Base-by-base conservation (phyloP, 2,329 filamentous ascomycete species). In the Lasiodiplodia sp. region DNA sequence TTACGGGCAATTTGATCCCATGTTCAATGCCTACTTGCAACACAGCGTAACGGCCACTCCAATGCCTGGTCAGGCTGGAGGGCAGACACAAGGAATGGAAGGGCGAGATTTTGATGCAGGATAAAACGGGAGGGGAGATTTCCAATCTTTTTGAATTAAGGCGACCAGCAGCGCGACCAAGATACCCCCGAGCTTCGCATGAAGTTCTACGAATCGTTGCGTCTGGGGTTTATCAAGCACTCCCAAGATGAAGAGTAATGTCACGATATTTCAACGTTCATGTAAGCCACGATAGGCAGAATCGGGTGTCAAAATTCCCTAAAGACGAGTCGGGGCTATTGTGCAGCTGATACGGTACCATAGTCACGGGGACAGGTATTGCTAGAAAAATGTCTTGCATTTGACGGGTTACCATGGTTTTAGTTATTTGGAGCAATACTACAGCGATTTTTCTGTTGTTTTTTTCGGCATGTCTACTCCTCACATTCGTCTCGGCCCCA, bases 1-100 rank as follows among this genome's bases (percentile, higher is more conserved):
- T 38, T 83, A 83, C 68, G 80, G 81, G 11, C 60, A 64, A 11
- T 64, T 64, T 14, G 60, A 64, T 31, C 60, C 60, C n/a, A 64
- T 64, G 44, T 64, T 64, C 60, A 64, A 64, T 47, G 60, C 60
- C 12, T 64, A 64, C 60, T 21, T 64, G 14, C 60, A 52, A 34
- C 60, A 64, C 14, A 64, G 21, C n/a, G 60, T 64, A 11, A 37
- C 47, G 14, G 60, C 60, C 1, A 52, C 60, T 18, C 58, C 40
- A 34, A 12, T 44, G 12, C 60, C 60, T 21, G 57, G 38, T 21
- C 38, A 18, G 5, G 6, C 16, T n/a, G 40, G 44, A 12, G 47
- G 60, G n/a, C 60, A 51, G 44, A 38, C 60, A 21, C 60, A 64
- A 4, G 44, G 60, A 21, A 52, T 64, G 44, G 60, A 64, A 18